These are phyloP conservation scores for Ustilago tritici DNA, from an alignment of 1,284 basidiomycete species.

Conservation along the genomic window DNA sequence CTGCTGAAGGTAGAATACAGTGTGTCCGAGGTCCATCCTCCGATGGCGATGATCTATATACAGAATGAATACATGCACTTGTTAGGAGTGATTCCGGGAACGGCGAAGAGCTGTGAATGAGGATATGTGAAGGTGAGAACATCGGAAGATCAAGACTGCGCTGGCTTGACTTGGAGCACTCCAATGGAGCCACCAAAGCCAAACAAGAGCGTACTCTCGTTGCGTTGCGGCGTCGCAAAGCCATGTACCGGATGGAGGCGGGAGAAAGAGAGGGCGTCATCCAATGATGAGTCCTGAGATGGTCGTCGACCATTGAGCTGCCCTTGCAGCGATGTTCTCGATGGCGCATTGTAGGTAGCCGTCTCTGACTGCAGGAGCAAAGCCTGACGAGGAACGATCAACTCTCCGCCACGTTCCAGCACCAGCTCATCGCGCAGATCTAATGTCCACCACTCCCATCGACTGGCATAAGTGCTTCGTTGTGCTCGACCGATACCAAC, in stretches of 20 bases:
- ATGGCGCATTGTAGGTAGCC: background rate
- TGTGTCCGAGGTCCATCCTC: slow-evolving; percentile 11
- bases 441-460: slow-evolving; percentile 50
- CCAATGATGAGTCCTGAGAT: slow-evolving; percentile 17
- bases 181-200: slow-evolving; percentile 48
- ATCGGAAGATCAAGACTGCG: slow-evolving; percentile 1
- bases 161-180: slow-evolving; percentile 10
- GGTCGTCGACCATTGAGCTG: slow-evolving; percentile 4
- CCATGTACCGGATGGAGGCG: slow-evolving; percentile 37
- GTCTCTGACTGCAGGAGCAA: slow-evolving; percentile 18
- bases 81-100: background rate
- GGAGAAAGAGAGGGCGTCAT: slow-evolving; percentile 42
- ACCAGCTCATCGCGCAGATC: slow-evolving; percentile 45
- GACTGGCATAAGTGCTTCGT: slow-evolving; percentile 14
- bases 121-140: background rate
- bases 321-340: slow-evolving; percentile 17
- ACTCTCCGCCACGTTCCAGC: slow-evolving; percentile 42
- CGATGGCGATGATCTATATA: background rate
- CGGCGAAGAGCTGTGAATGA: background rate
- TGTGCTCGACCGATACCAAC: slow-evolving; percentile 32
- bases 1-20: slow-evolving; percentile 21
- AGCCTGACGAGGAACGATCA: slow-evolving; percentile 35
- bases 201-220: slow-evolving; percentile 26
- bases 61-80: slow-evolving; percentile 11
- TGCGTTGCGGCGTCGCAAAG: slow-evolving; percentile 5